Base-by-base conservation (phyloP, 225 moss, liverwort and hornwort species). In the Rhytidiadelphus loreus region DNA sequence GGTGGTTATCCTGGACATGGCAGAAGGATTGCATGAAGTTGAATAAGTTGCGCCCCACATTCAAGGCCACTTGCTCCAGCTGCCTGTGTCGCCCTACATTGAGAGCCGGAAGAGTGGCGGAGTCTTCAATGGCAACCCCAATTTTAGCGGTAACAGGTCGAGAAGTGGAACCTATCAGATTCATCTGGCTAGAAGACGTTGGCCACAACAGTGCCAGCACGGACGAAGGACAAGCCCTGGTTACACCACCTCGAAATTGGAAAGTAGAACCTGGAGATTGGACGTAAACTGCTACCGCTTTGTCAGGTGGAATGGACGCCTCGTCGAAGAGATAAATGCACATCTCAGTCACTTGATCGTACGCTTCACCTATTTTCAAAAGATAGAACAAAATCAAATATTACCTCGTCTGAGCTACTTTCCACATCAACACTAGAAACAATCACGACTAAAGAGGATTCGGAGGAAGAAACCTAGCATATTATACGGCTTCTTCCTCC, bases 221-320 rank as follows among this genome's bases (percentile, higher is more conserved):
- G 17, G 96, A 94, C 70, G 96, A 96, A 26, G 94, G 96, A 87
- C 96, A 96, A 48, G 92, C 87, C 43, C 87, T 91, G 85, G 95
- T 93, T n/a, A 96, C 96, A 52, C 93, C 95, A 75, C 96, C 96
- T 86, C 96, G 92, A 88, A 91, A 96, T 85, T 96, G 93, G 87
- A 95, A 96, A 33, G 92, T 77, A 61, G 95, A 96, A 32, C 95
- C 94, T 73, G 95, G 94, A 70, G 95, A 92, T 88, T 96, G 96
- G 37, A 96, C 93, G 61, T 94, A 96, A 11, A 95, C 93, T 71
- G 94, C 94, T 68, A 96, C 93, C 13, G 96, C 94, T 86, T 96
- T 96, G 60, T 94, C 94, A n/a, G 93, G 77, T 74, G 96, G 95
- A 86, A 96, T 86, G 50, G 96, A 96, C 43, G 89, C 83, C 75